These are phyloP conservation scores for Psilocybe sp. DNA, from an alignment of 768 basidiomycete species.

Conservation along the genomic window DNA sequence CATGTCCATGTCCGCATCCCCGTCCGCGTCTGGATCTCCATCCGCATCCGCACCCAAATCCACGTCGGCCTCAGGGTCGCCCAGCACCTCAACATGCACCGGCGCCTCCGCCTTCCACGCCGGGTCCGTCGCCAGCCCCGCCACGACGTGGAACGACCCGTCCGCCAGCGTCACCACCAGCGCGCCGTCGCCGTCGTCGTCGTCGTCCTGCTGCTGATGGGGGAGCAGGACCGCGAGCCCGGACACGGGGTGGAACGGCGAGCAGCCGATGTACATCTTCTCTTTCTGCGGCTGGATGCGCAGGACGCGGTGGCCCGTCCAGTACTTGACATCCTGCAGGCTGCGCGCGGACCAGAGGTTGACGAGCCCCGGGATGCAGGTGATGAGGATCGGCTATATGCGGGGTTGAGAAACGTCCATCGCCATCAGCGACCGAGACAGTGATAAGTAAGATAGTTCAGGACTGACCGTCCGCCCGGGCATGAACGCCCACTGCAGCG, in stretches of 20 bases:
- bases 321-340: constrained; percentile 21
- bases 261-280: constrained; percentile 54
- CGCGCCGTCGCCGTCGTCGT: too few species aligned
- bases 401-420: neutral
- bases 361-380: constrained; percentile 58
- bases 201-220: too few species aligned
- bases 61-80: too few species aligned
- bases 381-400: constrained; percentile 58
- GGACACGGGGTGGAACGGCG: constrained; percentile 54
- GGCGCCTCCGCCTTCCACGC: constrained; percentile 21
- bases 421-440: neutral
- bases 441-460: neutral
- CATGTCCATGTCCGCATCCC: too few species aligned
- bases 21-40: too few species aligned
- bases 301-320: constrained; percentile 52
- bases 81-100: neutral
- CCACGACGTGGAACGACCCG: constrained; percentile 59
- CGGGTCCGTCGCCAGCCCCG: too few species aligned
- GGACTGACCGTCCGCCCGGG: constrained; percentile 35
- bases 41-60: too few species aligned
- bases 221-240: constrained; percentile 54
- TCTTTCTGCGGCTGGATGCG: constrained; percentile 46
- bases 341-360: constrained; percentile 48
- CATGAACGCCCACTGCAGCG: constrained; percentile 54
- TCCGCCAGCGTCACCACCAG: constrained; percentile 63